Conservation (phyloP, 202 grass and related monocot genomes). For the Setaria viridis region DNA sequence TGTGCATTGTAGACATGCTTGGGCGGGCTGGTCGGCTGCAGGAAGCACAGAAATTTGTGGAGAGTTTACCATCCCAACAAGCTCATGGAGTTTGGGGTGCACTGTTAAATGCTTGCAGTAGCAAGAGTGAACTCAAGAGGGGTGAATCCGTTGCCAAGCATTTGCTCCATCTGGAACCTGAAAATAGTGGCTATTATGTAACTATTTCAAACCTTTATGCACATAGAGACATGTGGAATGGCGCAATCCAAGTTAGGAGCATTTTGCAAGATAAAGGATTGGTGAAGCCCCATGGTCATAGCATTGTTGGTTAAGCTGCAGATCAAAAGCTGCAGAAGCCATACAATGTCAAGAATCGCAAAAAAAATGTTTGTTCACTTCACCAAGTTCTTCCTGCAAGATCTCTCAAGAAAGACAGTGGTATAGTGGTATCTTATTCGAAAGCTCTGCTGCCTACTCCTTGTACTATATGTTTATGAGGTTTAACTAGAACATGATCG, state of each 20-base stretch:
- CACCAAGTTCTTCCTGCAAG: neutral
- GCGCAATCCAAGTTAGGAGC: slow-evolving; percentile 59
- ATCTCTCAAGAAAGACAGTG: neutral
- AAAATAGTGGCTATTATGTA: slow-evolving; percentile 84
- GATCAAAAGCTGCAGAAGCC: slow-evolving; percentile 12
- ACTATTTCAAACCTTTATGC: slow-evolving; percentile 84
- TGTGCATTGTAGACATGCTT: slow-evolving; percentile 83
- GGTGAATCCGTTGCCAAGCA: slow-evolving; percentile 58
- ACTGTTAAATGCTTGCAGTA: slow-evolving; percentile 65
- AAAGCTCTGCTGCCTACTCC: neutral
- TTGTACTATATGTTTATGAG: neutral
- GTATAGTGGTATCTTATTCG: neutral
- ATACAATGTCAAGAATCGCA: neutral
- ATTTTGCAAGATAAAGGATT: slow-evolving; percentile 65
- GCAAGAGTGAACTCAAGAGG: slow-evolving; percentile 56
- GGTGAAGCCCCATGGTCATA: slow-evolving; percentile 61
- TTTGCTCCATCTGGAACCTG: slow-evolving; percentile 66
- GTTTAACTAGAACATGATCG: neutral
- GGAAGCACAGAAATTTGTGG: slow-evolving; percentile 66
- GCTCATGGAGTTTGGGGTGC: slow-evolving; percentile 77
- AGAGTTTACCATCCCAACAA: slow-evolving; percentile 51
- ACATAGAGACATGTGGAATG: slow-evolving; percentile 58
- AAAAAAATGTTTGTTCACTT: neutral
- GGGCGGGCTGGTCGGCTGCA: slow-evolving; percentile 62
- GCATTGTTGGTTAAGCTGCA: slow-evolving; percentile 47